A percentile compares a stretch with the other conserved stretches of the same genome.
Conservation (phyloP, 163 green algal genomes). For the Chloromonas sp. region DNA sequence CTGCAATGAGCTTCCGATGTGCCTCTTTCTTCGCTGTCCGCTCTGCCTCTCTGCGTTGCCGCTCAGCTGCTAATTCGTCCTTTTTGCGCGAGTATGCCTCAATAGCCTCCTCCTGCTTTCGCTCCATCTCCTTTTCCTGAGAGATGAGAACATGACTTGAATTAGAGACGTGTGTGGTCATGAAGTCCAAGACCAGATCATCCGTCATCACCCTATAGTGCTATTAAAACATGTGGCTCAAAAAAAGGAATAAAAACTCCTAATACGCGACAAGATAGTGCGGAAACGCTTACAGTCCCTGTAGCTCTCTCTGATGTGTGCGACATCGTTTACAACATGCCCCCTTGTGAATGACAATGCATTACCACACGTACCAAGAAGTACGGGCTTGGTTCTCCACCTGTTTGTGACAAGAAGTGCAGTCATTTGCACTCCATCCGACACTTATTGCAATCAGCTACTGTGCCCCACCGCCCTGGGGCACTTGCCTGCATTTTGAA, state of each 20-base stretch:
- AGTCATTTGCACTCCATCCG: not conserved
- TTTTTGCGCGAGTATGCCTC: constrained; percentile 54
- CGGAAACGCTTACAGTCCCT: too few species aligned
- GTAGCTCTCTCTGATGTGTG: too few species aligned
- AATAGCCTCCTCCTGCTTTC: constrained; percentile 40
- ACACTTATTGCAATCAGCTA: not conserved
- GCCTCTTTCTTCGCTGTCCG: constrained; percentile 39
- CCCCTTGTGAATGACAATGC: not conserved
- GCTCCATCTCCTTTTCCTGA: constrained; percentile 38
- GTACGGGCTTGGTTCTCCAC: not conserved
- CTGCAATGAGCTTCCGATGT: constrained; percentile 26
- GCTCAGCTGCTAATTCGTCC: constrained; percentile 26
- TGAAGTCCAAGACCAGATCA: not conserved
- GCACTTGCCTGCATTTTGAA: constrained; percentile 40
- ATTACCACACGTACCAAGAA: not conserved
- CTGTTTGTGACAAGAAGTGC: not conserved
- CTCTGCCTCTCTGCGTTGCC: constrained; percentile 27
- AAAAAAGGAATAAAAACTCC: not conserved
- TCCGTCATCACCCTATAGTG: not conserved
- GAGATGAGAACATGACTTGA: not conserved
- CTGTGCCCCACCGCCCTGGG: not conserved
- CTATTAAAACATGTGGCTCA: not conserved
- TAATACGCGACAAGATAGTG: not conserved
- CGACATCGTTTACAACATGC: too few species aligned
- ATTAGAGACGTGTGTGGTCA: not conserved